These are phyloP conservation scores for Mycena alexandri DNA, from an alignment of 768 basidiomycete species.

Conservation along the genomic window DNA sequence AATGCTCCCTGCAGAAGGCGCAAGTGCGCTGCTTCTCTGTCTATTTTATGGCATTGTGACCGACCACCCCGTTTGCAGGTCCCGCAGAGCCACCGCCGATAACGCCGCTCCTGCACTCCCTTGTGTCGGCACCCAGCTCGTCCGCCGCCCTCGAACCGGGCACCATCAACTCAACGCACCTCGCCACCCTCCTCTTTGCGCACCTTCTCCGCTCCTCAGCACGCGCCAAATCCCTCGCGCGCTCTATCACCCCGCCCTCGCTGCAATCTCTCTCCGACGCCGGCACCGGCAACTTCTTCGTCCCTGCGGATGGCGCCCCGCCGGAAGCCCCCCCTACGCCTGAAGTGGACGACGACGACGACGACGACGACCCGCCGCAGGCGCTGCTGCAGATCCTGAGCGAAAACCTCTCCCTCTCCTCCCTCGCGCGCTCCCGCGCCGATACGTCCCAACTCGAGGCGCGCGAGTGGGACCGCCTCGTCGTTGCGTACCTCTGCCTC, in stretches of 20 bases:
- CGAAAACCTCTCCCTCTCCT: conserved; percentile 90
- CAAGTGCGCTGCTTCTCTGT: conserved; percentile 39
- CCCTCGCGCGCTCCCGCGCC: conserved; percentile 79
- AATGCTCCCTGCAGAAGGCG: conserved; percentile 75
- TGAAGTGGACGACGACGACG: conserved; percentile 44
- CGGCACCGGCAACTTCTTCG: conserved; percentile 68
- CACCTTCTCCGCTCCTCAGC: conserved; percentile 81
- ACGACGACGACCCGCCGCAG: conserved; percentile 76
- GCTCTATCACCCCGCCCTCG: conserved; percentile 69
- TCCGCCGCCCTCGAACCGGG: conserved; percentile 64
- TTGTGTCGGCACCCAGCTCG: conserved; percentile 72
- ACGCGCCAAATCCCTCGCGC: conserved; percentile 72
- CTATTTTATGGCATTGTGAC: conserved; percentile 8
- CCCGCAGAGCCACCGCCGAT: conserved; percentile 58
- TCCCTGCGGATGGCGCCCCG: conserved; percentile 77
- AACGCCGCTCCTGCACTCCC: conserved; percentile 78
- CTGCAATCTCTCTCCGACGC: conserved; percentile 45
- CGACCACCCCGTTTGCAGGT: conserved; percentile 37
- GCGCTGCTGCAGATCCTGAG: conserved; percentile 86
- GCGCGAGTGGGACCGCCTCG: conserved; percentile 91
- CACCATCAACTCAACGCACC: conserved; percentile 73
- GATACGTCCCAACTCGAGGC: conserved; percentile 78
- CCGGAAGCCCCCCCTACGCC: conserved; percentile 47
- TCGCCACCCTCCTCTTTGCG: conserved; percentile 83
- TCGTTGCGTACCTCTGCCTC: conserved; percentile 86